phyloP scores from a whole-genome alignment of 1,139 yeast genomes.

The Petasospora rhodanensis region DNA sequence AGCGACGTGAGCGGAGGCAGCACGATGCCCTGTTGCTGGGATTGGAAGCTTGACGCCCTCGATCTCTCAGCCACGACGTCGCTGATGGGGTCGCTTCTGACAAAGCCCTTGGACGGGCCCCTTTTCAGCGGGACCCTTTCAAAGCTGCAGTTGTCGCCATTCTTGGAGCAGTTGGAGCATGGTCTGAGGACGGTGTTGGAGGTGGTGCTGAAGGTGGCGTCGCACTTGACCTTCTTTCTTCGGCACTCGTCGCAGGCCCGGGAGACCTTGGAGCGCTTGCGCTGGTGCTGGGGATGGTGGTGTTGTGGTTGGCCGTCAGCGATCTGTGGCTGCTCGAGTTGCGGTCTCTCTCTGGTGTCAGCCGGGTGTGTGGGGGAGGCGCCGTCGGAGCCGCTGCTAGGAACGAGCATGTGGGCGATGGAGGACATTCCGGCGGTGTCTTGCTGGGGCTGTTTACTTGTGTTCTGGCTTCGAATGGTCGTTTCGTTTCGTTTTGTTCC shows the following conservation, averaged over 20 bases:
- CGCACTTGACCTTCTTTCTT: conserved; percentile 58
- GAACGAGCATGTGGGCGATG: conserved; percentile 12
- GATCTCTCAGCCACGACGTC: conserved; percentile 13
- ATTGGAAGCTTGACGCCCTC: conserved; percentile 16
- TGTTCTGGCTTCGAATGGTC: no score
- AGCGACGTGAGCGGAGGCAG: conserved; percentile 23
- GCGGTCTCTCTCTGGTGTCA: background rate
- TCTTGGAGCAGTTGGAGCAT: conserved; percentile 56
- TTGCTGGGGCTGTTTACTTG: no score
- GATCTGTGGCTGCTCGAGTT: background rate
- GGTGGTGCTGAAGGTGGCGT: conserved; percentile 45
- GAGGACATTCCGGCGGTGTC: conserved; percentile 9
- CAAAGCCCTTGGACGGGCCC: conserved; percentile 73
- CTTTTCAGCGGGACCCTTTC: conserved; percentile 68
- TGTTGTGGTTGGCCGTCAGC: conserved; percentile 3
- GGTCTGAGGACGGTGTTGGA: conserved; percentile 42
- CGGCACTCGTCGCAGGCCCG: conserved; percentile 69
- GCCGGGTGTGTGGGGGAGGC: background rate
- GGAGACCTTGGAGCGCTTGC: conserved; percentile 62
- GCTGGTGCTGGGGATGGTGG: conserved; percentile 16
- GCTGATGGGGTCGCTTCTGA: conserved; percentile 20
- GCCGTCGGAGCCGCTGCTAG: background rate
- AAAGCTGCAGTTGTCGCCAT: conserved; percentile 53
- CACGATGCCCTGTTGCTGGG: conserved; percentile 18
- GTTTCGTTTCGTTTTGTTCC: no score